Percentiles rank a stretch among this genome's conserved stretches.
Evolutionary conservation across 2,329 filamentous ascomycete genomes (phyloP).

Genomic region (Exophiala phaeomuriformis): DNA sequence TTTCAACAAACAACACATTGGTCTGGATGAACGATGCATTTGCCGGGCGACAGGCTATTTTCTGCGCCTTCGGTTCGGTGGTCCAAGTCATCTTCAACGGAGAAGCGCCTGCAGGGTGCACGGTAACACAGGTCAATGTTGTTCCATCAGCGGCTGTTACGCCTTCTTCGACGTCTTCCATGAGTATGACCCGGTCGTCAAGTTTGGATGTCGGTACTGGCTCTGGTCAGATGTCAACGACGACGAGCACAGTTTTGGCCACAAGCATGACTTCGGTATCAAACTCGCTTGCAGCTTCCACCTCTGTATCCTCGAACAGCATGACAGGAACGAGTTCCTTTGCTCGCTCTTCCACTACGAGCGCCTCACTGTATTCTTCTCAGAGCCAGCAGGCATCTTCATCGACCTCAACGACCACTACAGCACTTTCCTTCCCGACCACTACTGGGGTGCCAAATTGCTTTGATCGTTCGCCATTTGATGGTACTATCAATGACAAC

Average conservation of each 20-base stretch:
- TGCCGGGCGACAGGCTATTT: constrained; percentile 14
- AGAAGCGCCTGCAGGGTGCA: constrained; percentile 12
- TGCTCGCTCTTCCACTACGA: background rate
- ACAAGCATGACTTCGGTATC: background rate
- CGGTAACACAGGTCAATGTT: constrained; percentile 2
- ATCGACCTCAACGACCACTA: background rate
- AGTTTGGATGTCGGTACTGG: background rate
- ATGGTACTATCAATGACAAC: constrained; percentile 17
- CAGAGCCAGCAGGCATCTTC: background rate
- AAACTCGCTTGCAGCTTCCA: background rate
- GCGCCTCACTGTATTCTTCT: background rate
- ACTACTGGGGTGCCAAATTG: constrained; percentile 19
- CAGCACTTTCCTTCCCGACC: background rate
- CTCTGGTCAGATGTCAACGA: background rate
- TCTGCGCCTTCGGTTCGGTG: constrained; percentile 15
- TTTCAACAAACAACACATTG: constrained; percentile 8
- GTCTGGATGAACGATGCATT: constrained; percentile 19
- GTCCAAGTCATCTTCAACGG: constrained; percentile 16
- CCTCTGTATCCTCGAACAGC: background rate
- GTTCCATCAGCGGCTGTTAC: constrained; percentile 4
- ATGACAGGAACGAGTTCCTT: background rate
- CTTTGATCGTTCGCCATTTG: constrained; percentile 17
- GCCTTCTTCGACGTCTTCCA: background rate
- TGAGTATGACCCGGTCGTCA: constrained; percentile 2
- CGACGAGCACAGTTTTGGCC: background rate